phyloP scores from a whole-genome alignment of 2,329 filamentous ascomycete species.

The Venturia pyrina region DNA sequence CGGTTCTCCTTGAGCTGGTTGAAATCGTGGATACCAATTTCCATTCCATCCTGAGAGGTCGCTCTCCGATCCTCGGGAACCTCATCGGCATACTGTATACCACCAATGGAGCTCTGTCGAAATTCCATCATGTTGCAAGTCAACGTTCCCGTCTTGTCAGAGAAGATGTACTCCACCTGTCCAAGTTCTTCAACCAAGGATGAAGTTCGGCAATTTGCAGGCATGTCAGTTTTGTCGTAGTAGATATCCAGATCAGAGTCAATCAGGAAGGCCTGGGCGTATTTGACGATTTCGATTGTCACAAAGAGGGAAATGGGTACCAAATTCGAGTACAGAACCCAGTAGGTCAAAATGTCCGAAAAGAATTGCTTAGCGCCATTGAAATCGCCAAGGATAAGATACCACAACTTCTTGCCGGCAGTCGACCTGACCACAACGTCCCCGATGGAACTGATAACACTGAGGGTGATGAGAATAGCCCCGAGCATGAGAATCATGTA shows the following conservation, averaged over 20 bases:
- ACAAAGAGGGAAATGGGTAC: conserved; percentile 98
- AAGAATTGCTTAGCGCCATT: conserved; percentile 74
- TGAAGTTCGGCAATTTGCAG: conserved; percentile 90
- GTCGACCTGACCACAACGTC: conserved; percentile 71
- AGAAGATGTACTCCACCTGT: conserved; percentile 98
- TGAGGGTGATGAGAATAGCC: conserved; percentile 70
- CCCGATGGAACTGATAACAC: conserved; percentile 82
- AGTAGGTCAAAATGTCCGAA: conserved; percentile 93
- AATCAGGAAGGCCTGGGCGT: conserved; percentile 95
- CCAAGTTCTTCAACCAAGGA: conserved; percentile 94
- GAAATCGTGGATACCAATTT: conserved; percentile 77
- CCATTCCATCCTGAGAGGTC: conserved; percentile 64
- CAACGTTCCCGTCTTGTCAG: conserved; percentile 91
- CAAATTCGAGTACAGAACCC: conserved; percentile 92
- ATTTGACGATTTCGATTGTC: conserved; percentile 95
- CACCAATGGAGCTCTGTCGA: conserved; percentile 84
- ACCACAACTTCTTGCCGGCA: conserved; percentile 52
- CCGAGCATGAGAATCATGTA: conserved; percentile 85
- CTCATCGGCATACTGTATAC: conserved; percentile 87
- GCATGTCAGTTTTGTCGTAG: conserved; percentile 88
- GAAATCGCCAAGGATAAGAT: conserved; percentile 58
- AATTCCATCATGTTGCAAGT: conserved; percentile 99
- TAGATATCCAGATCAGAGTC: conserved; percentile 98
- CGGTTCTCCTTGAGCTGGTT: conserved; percentile 63
- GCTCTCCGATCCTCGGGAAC: conserved; percentile 84